phyloP scores from a whole-genome alignment of 306 rosid genomes.

The Herpetospermum pedunculosum region DNA sequence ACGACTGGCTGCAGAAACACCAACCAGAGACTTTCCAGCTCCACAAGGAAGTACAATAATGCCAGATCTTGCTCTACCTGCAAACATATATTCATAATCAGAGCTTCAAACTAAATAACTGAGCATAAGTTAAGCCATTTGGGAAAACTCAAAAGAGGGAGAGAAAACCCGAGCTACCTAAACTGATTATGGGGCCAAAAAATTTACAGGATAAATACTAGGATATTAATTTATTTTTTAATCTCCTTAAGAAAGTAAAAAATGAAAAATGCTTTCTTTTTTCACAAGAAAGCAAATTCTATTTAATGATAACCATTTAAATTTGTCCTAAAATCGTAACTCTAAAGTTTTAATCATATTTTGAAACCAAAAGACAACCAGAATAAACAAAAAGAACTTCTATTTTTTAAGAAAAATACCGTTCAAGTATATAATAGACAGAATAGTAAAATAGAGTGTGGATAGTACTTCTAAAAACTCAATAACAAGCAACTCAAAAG shows the following conservation, averaged over 20 bases:
- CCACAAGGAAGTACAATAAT: slow-evolving; percentile 96
- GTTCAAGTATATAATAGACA: not conserved
- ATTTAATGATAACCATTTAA: not conserved
- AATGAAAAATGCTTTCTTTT: not conserved
- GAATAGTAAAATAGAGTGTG: not conserved
- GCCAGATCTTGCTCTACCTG: slow-evolving; percentile 98
- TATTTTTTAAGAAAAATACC: not conserved
- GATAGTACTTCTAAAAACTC: not conserved
- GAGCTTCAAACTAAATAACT: not conserved
- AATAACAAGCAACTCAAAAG: not conserved
- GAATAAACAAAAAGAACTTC: not conserved
- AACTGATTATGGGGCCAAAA: not conserved
- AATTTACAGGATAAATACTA: not conserved
- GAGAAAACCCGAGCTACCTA: not conserved
- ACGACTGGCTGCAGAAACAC: slow-evolving; percentile 95
- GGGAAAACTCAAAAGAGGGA: not conserved
- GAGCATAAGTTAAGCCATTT: not conserved
- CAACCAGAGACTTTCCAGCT: slow-evolving; percentile 95
- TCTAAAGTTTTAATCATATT: not conserved
- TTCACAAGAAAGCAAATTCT: not conserved
- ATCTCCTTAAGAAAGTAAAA: not conserved
- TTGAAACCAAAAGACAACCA: not conserved
- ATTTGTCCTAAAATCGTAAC: not conserved
- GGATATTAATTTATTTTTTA: not conserved
- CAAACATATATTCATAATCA: slow-evolving; percentile 3